Evolutionary conservation across 2,329 filamentous ascomycete genomes (phyloP).

Genomic region (Mycosphaerella sp.): DNA sequence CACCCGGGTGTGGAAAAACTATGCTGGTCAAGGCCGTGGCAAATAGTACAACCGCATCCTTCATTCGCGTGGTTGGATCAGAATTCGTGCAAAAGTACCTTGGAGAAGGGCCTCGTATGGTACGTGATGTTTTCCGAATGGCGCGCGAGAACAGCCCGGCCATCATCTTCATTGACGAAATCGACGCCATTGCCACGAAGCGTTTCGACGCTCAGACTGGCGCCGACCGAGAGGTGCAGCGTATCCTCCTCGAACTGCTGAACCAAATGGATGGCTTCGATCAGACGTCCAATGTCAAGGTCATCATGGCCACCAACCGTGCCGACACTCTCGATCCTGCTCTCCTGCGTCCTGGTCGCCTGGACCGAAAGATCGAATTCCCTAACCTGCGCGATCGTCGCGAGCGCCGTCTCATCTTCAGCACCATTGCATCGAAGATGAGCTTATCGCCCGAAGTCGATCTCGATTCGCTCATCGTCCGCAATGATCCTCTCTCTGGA

Average conservation of each 20-base stretch:
- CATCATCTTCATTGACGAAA: constrained; percentile 99
- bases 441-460: constrained; percentile 94
- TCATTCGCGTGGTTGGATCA: constrained; percentile 95
- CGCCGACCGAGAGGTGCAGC: constrained; percentile 95
- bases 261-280: constrained; percentile 99
- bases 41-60: constrained; percentile 95
- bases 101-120: constrained; percentile 96
- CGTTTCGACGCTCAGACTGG: constrained; percentile 98
- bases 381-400: constrained; percentile 88
- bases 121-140: constrained; percentile 98
- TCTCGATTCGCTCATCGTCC: constrained; percentile 88
- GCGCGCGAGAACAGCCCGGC: constrained; percentile 95
- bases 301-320: constrained; percentile 99
- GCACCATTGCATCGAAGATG: constrained; percentile 96
- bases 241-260: constrained; percentile 91
- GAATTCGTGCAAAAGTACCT: constrained; percentile 99
- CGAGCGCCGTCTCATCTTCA: constrained; percentile 93
- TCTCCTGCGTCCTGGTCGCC: constrained; percentile 83
- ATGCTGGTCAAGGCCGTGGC: constrained; percentile 98
- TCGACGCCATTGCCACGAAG: constrained; percentile 97
- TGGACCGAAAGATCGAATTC: constrained; percentile 98
- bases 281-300: constrained; percentile 97
- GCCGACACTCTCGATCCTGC: constrained; percentile 96
- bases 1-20: constrained; percentile 92
- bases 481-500: constrained; percentile 91